Percentiles rank a stretch among this genome's conserved stretches.
phyloP scores from a whole-genome alignment of 331 rosid genomes.

The Malus hybrid region DNA sequence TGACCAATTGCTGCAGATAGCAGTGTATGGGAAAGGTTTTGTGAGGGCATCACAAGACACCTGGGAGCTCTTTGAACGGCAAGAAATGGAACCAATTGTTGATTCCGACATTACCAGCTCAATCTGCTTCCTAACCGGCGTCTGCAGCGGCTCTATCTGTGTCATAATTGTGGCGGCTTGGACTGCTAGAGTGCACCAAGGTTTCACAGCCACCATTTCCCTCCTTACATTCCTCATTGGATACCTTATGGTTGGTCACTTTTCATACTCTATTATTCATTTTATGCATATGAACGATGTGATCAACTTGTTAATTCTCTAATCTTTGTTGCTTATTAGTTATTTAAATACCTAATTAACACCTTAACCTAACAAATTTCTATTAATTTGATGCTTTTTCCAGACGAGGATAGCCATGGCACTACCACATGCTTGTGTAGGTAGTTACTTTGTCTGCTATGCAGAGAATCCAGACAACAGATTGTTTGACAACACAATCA shows the following conservation, averaged over 20 bases:
- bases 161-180: slow-evolving; percentile 84
- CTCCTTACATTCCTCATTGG: slow-evolving; percentile 75
- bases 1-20: slow-evolving; percentile 45
- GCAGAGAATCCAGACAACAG: slow-evolving; percentile 64
- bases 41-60: slow-evolving; percentile 82
- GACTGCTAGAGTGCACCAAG: slow-evolving; percentile 56
- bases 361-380: not conserved
- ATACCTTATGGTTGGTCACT: slow-evolving; percentile 79
- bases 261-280: slow-evolving; percentile 1
- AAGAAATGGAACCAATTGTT: slow-evolving; percentile 54
- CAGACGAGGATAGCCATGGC: slow-evolving; percentile 97
- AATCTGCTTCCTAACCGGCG: slow-evolving; percentile 86
- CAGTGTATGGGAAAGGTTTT: slow-evolving; percentile 75
- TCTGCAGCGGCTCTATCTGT: slow-evolving; percentile 89
- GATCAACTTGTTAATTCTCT: slow-evolving; percentile 16
- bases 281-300: slow-evolving; percentile 19
- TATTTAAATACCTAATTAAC: not conserved
- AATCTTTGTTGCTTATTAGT: not conserved
- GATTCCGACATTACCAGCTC: slow-evolving; percentile 87
- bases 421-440: slow-evolving; percentile 91
- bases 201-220: slow-evolving; percentile 69
- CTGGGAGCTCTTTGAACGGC: slow-evolving; percentile 67
- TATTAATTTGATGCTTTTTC: slow-evolving; percentile 20
- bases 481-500: slow-evolving; percentile 60
- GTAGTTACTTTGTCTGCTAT: slow-evolving; percentile 84